Conservation (phyloP, 2,329 filamentous ascomycete genomes). For the Helotiales sp. region DNA sequence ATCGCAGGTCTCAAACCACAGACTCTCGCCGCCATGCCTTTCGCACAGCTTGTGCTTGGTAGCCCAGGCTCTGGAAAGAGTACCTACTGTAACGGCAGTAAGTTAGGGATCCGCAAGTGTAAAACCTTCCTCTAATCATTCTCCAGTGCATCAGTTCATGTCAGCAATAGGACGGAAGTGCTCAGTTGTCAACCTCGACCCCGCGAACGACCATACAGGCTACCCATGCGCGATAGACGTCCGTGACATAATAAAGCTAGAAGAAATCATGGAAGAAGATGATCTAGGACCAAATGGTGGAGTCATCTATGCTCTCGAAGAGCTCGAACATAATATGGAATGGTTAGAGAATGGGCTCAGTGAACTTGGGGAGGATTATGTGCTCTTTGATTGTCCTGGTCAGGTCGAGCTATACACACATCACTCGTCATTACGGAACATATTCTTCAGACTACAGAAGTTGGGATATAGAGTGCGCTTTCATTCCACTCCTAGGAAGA, state of each 20-base stretch:
- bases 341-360: constrained; percentile 85
- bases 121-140: constrained; percentile 10
- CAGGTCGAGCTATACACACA: constrained; percentile 98
- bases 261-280: constrained; percentile 93
- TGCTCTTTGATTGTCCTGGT: constrained; percentile 94
- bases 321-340: constrained; percentile 89
- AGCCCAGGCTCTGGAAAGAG: constrained; percentile 95
- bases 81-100: constrained; percentile 95
- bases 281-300: constrained; percentile 89
- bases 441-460: constrained; percentile 89
- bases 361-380: constrained; percentile 82
- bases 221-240: constrained; percentile 92
- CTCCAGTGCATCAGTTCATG: constrained; percentile 90
- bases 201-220: constrained; percentile 88
- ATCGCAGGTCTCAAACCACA: background rate
- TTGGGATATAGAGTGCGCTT: constrained; percentile 80
- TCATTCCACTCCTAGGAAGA: constrained; percentile 9
- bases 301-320: constrained; percentile 89
- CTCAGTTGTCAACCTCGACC: constrained; percentile 94
- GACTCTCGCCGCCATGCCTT: constrained; percentile 31
- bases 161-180: constrained; percentile 92
- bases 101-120: constrained; percentile 32
- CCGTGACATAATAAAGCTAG: constrained; percentile 81
- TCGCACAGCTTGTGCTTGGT: constrained; percentile 72
- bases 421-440: constrained; percentile 86